Evolutionary conservation across 75 land plant species (phyloP).

Genomic region (Pinus tabuliformis): DNA sequence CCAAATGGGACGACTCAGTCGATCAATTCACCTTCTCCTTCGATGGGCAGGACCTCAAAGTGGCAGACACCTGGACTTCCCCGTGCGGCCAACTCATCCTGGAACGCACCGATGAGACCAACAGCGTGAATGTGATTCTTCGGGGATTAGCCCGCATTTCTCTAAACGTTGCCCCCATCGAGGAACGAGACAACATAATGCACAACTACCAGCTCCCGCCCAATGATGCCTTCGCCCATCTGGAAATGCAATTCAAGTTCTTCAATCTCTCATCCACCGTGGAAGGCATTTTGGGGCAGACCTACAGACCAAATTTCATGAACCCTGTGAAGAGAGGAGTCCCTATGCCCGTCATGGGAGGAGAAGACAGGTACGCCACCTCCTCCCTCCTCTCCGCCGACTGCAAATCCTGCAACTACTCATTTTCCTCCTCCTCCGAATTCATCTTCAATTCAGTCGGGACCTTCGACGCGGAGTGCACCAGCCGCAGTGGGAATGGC

Average conservation of each 20-base stretch:
- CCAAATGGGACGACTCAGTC: slow-evolving; percentile 32
- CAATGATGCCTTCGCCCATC: slow-evolving; percentile 61
- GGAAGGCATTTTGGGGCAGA: slow-evolving; percentile 55
- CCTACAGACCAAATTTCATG: slow-evolving; percentile 36
- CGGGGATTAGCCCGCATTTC: slow-evolving; percentile 28
- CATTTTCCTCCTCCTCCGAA: background rate
- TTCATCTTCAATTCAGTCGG: background rate
- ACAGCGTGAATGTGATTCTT: slow-evolving; percentile 44
- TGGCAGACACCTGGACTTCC: slow-evolving; percentile 30
- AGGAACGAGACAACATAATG: slow-evolving; percentile 35
- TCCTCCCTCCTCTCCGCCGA: slow-evolving; percentile 22
- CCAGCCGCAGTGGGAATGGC: background rate
- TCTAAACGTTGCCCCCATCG: slow-evolving; percentile 47
- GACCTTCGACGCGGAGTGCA: background rate
- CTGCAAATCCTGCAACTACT: slow-evolving; percentile 12
- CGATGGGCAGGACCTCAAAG: slow-evolving; percentile 32
- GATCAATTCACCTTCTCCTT: slow-evolving; percentile 41
- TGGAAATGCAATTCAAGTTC: slow-evolving; percentile 69
- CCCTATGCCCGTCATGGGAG: slow-evolving; percentile 54
- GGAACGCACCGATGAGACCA: slow-evolving; percentile 46
- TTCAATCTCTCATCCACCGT: slow-evolving; percentile 25
- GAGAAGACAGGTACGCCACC: slow-evolving; percentile 38
- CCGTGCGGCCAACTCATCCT: slow-evolving; percentile 21
- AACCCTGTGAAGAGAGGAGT: slow-evolving; percentile 51
- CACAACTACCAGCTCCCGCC: slow-evolving; percentile 59